Evolutionary conservation across 495 filamentous ascomycete genomes (phyloP).

Genomic region (Aspergillus heteromorphus): DNA sequence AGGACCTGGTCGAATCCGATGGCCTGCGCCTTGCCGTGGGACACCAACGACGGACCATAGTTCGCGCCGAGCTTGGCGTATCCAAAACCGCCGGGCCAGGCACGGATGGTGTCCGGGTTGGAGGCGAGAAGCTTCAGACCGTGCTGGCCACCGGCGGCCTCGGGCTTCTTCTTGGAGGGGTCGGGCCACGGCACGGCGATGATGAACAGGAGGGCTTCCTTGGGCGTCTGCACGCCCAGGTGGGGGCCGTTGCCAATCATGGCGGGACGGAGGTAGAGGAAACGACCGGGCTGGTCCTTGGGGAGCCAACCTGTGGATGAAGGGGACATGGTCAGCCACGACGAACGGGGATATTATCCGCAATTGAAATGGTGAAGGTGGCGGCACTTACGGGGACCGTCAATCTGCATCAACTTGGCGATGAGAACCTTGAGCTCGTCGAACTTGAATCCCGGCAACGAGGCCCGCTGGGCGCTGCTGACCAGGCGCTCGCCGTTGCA

Average conservation of each 20-base stretch:
- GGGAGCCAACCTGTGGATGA: constrained; percentile 66
- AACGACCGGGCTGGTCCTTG: constrained; percentile 50
- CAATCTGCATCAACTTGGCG: constrained; percentile 53
- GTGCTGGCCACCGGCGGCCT: constrained; percentile 20
- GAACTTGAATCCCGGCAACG: constrained; percentile 70
- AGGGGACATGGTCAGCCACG: constrained; percentile 1
- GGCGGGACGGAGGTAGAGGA: constrained; percentile 78
- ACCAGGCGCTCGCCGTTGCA: constrained; percentile 70
- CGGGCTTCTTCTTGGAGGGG: constrained; percentile 34
- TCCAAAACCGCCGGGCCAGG: constrained; percentile 90
- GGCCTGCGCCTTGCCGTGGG: constrained; percentile 64
- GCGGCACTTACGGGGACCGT: constrained; percentile 33
- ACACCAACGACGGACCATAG: constrained; percentile 76
- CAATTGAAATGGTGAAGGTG: not conserved
- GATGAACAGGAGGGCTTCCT: constrained; percentile 79
- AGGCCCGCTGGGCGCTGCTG: constrained; percentile 65
- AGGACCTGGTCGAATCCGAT: constrained; percentile 80
- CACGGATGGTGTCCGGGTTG: constrained; percentile 70
- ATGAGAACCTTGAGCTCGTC: constrained; percentile 70
- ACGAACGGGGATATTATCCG: not conserved
- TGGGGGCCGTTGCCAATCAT: constrained; percentile 76
- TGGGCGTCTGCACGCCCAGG: constrained; percentile 75
- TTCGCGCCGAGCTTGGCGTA: constrained; percentile 90
- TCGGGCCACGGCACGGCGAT: constrained; percentile 70
- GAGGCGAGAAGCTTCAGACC: constrained; percentile 76